phyloP scores from a whole-genome alignment of 306 rosid genomes.

The Potentilla sterilis region DNA sequence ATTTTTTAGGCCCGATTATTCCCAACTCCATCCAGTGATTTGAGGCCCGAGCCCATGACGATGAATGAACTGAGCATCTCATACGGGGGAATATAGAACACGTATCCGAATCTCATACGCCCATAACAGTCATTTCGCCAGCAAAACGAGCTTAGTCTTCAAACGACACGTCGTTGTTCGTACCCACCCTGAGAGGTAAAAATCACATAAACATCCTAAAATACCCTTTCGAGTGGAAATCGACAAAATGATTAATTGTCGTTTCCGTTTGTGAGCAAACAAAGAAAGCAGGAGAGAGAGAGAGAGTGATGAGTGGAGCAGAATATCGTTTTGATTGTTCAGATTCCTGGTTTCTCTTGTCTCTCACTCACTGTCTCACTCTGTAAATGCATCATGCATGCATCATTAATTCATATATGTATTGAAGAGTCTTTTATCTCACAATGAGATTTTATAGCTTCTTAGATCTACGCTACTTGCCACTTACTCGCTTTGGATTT shows the following conservation, averaged over 20 bases:
- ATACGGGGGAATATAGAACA: no score
- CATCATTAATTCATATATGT: no score
- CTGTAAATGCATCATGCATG: slow-evolving; percentile 16
- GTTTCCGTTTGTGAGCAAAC: neutral
- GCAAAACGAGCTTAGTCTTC: no score
- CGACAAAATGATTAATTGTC: neutral
- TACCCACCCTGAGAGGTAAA: neutral
- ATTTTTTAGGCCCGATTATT: neutral
- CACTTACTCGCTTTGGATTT: neutral
- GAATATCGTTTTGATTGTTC: slow-evolving; percentile 24
- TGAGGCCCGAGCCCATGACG: neutral
- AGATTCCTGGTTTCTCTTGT: slow-evolving; percentile 43
- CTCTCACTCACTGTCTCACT: slow-evolving; percentile 17
- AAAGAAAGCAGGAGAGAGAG: neutral
- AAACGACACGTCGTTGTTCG: neutral
- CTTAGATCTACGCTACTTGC: neutral
- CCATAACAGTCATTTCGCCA: no score
- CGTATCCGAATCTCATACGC: no score
- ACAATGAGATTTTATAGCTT: neutral
- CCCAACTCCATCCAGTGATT: no score
- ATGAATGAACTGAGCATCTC: neutral
- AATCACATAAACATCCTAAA: slow-evolving; percentile 6
- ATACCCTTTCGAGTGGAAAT: neutral
- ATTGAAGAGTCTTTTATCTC: neutral
- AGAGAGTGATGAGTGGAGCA: slow-evolving; percentile 24